phyloP scores from a whole-genome alignment of 129 eudicot genomes.

The Ambrosia trifida region DNA sequence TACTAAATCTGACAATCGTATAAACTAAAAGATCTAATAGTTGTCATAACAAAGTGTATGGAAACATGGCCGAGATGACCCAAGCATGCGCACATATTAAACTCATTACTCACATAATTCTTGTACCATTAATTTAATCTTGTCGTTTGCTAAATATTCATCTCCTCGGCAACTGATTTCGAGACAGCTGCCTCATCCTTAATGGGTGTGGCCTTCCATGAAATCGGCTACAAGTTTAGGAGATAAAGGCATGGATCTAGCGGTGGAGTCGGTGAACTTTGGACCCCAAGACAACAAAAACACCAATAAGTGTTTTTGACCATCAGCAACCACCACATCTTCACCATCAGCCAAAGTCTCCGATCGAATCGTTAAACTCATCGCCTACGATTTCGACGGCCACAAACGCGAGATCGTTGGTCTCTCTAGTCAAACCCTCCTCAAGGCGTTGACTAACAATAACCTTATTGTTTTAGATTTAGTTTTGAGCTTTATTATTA shows the following conservation, averaged over 20 bases:
- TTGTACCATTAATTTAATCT: not conserved
- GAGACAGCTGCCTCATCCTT: conserved; percentile 17
- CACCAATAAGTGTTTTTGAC: conserved; percentile 4
- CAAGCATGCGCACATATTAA: conserved; percentile 33
- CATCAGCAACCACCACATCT: conserved; percentile 52
- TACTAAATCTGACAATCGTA: conserved; percentile 16
- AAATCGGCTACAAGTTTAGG: conserved; percentile 1
- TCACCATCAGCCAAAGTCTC: conserved; percentile 67
- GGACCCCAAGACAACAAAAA: conserved; percentile 10
- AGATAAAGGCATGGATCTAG: not conserved
- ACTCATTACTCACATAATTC: not conserved
- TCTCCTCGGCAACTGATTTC: conserved; percentile 24
- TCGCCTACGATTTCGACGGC: conserved; percentile 79
- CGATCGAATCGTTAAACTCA: conserved; percentile 86
- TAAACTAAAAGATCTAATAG: conserved; percentile 23
- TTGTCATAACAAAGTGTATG: conserved; percentile 14
- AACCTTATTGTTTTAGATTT: conserved; percentile 42
- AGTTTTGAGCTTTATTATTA: too few relatives aligned
- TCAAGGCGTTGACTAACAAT: conserved; percentile 61
- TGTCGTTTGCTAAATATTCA: conserved; percentile 18
- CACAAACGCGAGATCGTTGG: conserved; percentile 70
- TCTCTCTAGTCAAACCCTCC: conserved; percentile 82
- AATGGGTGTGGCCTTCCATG: conserved; percentile 16
- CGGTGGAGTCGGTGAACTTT: not conserved
- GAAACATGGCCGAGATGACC: conserved; percentile 31